Conservation (phyloP, 305 asterid species). For the Solanum hybrid region DNA sequence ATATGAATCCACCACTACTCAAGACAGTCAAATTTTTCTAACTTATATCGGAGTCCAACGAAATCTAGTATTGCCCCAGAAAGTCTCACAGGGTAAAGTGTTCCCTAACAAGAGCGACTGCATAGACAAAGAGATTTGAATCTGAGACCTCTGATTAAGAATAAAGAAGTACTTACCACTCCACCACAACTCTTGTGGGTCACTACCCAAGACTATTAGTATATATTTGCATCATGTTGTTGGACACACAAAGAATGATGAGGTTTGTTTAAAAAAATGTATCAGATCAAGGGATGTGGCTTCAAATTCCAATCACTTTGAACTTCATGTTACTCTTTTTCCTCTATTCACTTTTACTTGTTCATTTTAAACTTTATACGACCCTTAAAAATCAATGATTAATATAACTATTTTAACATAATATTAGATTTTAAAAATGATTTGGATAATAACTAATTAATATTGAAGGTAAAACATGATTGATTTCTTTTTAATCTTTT, state of each 20-base stretch:
- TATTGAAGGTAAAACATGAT: neutral
- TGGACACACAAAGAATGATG: slow-evolving; percentile 7
- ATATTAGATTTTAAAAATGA: neutral
- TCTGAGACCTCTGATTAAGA: neutral
- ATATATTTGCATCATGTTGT: neutral
- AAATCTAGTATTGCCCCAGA: rapidly evolving
- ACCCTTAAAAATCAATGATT: neutral
- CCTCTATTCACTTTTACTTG: neutral
- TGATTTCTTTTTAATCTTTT: too few relatives aligned
- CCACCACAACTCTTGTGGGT: neutral
- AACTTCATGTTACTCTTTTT: neutral
- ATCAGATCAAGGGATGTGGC: slow-evolving; percentile 6
- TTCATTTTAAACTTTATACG: neutral
- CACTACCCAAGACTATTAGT: neutral
- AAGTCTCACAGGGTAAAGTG: neutral
- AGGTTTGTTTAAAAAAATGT: neutral
- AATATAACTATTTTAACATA: neutral
- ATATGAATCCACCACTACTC: slow-evolving; percentile 11
- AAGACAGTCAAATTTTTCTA: neutral
- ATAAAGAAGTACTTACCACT: neutral
- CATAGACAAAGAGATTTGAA: too few relatives aligned
- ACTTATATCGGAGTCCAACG: neutral
- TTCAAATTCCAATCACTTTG: neutral
- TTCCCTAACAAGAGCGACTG: neutral
- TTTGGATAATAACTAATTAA: neutral